Evolutionary conservation across 805 yeast species (phyloP), one percentile per base, ranked within the genome.

Genomic region (Myxozyma neglecta): DNA sequence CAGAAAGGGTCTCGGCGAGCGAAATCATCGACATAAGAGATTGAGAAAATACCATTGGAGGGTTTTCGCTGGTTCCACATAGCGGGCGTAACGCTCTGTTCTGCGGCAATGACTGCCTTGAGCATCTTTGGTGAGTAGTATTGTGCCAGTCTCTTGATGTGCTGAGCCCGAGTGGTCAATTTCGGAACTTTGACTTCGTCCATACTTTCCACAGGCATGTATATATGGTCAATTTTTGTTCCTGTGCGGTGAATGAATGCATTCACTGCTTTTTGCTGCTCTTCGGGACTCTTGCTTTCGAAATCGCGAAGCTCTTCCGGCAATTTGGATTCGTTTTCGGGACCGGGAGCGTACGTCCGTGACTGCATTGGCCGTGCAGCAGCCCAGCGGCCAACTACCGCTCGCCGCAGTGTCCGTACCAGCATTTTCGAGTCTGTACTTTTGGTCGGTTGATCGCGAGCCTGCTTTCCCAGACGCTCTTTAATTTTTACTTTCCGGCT

Each of bases 111-210:
- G 67, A 94, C 90, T 56, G 96, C 84, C 71, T 90, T 89, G 65
- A 93, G 82, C 54, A 92, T 80, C 61, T 86, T 88, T 37, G 91
- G 89, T 8, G 93, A 84, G 74, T 93, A 93, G 78, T 86, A 93
- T 71, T 90, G 85, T 51, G 65, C n/a, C 18, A 59, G 50, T 14
- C 57, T 50, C n/a, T 37, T 47, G 32, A 61, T 53, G 18, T 61
- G 64, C 18, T 43, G 24, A 5, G 48, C 39, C 9, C 56, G 46
- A 6, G 46, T 34, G 40, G 49, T 43, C 42, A 53, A 11, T 5
- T 13, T 11, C 24, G 56, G 56, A 4, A 53, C 24, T 13, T 14
- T 7, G 11, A 24, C 36, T 16, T 42, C 56, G 3, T 35, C 48
- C n/a, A 53, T 3, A 3, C 2, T 42, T 32, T 5, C 42, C 16